These are phyloP conservation scores for Thalassia testudinum DNA, from an alignment of 116 monocot species.

Conservation along the genomic window DNA sequence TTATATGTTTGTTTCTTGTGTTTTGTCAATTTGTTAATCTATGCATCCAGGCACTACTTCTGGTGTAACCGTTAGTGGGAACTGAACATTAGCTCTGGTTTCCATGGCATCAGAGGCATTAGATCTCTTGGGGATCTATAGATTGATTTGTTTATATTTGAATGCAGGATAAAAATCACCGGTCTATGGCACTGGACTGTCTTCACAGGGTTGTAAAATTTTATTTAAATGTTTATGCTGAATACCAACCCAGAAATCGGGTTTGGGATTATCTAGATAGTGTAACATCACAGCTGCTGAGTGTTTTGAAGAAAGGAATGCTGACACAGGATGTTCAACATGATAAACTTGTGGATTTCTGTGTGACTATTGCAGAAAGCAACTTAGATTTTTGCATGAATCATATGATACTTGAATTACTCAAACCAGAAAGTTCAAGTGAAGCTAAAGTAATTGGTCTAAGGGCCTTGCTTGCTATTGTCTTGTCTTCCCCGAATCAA, in stretches of 20 bases:
- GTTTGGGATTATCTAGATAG: slow-evolving; percentile 99
- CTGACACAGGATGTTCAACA: slow-evolving; percentile 94
- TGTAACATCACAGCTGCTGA: slow-evolving; percentile 87
- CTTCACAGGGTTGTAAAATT: slow-evolving; percentile 93
- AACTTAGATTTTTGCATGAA: slow-evolving; percentile 95
- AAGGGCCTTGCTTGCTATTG: slow-evolving; percentile 84
- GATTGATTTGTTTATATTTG: neutral
- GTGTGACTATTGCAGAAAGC: slow-evolving; percentile 88
- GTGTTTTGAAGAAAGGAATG: slow-evolving; percentile 74
- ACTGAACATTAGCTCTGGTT: no score
- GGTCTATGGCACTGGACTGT: slow-evolving; percentile 97
- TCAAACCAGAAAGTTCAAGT: slow-evolving; percentile 73
- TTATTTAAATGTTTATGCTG: slow-evolving; percentile 83
- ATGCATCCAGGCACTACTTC: neutral
- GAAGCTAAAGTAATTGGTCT: slow-evolving; percentile 99
- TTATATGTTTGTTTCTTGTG: neutral
- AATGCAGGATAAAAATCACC: slow-evolving; percentile 91
- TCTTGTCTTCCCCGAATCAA: slow-evolving; percentile 64
- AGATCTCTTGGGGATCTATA: neutral
- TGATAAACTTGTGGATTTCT: slow-evolving; percentile 98
- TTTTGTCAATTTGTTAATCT: neutral
- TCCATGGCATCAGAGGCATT: no score
- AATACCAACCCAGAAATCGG: slow-evolving; percentile 53
- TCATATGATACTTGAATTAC: slow-evolving; percentile 88
- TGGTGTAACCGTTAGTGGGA: neutral